Percentiles rank a stretch among this genome's conserved stretches.
Evolutionary conservation across 306 rosid species (phyloP).

Genomic region (Rosa rugosa): DNA sequence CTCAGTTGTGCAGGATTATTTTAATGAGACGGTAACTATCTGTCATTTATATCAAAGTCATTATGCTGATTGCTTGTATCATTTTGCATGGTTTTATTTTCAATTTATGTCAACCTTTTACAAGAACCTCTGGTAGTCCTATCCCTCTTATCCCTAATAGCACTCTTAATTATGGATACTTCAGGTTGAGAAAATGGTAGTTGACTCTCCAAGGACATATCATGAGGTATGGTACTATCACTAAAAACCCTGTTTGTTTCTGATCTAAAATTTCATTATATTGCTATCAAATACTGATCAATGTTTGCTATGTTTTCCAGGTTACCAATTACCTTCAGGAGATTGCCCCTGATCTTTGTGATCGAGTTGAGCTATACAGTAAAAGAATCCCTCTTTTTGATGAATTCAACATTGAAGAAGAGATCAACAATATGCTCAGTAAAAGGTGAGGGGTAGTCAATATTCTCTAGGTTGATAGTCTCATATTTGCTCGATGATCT

Average conservation of each 20-base stretch:
- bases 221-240: constrained; percentile 63
- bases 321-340: constrained; percentile 97
- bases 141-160: constrained; percentile 26
- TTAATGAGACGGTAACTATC: constrained; percentile 64
- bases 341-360: constrained; percentile 92
- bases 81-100: background rate
- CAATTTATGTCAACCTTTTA: background rate
- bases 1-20: constrained; percentile 97
- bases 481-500: constrained; percentile 6
- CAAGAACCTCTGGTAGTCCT: constrained; percentile 11
- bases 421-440: constrained; percentile 80
- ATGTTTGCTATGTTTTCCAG: constrained; percentile 43
- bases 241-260: background rate
- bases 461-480: constrained; percentile 21
- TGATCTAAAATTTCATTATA: constrained; percentile 13
- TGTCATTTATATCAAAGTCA: constrained; percentile 16
- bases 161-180: constrained; percentile 27
- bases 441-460: constrained; percentile 58
- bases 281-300: constrained; percentile 6
- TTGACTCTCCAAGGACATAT: constrained; percentile 91
- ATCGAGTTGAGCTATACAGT: constrained; percentile 72
- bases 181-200: constrained; percentile 90
- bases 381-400: constrained; percentile 84
- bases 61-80: background rate
- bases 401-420: constrained; percentile 85